Evolutionary conservation across 2,329 filamentous ascomycete genomes (phyloP).

Genomic region (Exophiala oligosperma): DNA sequence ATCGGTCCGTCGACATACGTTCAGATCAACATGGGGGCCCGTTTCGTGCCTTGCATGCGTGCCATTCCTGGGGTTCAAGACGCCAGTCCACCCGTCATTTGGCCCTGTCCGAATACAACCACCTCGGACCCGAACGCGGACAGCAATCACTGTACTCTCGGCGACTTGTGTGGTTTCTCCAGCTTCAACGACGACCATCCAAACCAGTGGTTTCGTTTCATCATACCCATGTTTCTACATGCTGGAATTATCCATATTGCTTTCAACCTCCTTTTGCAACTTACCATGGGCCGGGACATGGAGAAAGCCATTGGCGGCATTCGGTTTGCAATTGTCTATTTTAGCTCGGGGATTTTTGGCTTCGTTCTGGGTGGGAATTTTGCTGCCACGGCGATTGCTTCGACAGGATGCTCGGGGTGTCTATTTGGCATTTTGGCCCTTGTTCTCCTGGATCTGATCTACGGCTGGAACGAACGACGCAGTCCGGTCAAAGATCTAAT

Average conservation of each 20-base stretch:
- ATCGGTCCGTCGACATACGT: conserved; percentile 90
- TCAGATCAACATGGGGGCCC: conserved; percentile 94
- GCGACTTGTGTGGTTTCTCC: conserved; percentile 79
- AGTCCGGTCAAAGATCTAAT: conserved; percentile 80
- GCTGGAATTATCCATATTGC: conserved; percentile 91
- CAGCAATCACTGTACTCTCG: conserved; percentile 67
- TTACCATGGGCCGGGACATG: conserved; percentile 89
- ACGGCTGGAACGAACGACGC: conserved; percentile 81
- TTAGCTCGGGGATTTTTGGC: conserved; percentile 89
- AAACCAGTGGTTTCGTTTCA: conserved; percentile 97
- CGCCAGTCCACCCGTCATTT: conserved; percentile 43
- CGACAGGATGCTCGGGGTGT: conserved; percentile 83
- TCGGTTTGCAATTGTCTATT: conserved; percentile 86
- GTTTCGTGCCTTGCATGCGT: conserved; percentile 94
- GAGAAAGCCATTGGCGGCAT: conserved; percentile 85
- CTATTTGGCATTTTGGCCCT: conserved; percentile 92
- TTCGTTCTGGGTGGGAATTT: conserved; percentile 95
- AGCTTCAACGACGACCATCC: conserved; percentile 73
- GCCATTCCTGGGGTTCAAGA: conserved; percentile 53
- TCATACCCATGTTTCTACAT: conserved; percentile 92
- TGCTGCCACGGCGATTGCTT: conserved; percentile 76
- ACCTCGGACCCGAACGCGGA: conserved; percentile 51
- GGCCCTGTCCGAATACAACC: conserved; percentile 81
- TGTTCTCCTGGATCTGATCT: conserved; percentile 83
- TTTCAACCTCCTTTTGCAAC: conserved; percentile 90